phyloP scores from a whole-genome alignment of 768 basidiomycete species.

The Hypsizygus marmoreus region DNA sequence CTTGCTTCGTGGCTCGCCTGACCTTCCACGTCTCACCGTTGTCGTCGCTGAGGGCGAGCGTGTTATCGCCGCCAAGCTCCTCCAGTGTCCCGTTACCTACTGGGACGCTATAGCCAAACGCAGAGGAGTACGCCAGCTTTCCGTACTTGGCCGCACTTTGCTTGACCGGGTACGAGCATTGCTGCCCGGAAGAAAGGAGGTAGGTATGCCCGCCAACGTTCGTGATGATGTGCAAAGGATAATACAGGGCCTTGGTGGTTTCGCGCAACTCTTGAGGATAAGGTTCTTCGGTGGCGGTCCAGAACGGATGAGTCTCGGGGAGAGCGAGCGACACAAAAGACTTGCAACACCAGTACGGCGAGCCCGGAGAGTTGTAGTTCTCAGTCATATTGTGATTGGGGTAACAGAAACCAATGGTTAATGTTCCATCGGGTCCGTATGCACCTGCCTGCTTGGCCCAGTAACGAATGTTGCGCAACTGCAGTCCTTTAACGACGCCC shows the following conservation, averaged over 20 bases:
- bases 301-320: slow-evolving; percentile 70
- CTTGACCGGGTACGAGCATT: slow-evolving; percentile 78
- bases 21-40: slow-evolving; percentile 74
- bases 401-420: slow-evolving; percentile 72
- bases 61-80: slow-evolving; percentile 70
- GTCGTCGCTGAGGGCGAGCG: slow-evolving; percentile 71
- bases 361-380: slow-evolving; percentile 79
- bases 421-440: slow-evolving; percentile 61
- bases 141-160: slow-evolving; percentile 81
- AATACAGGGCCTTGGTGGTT: slow-evolving; percentile 51
- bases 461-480: slow-evolving; percentile 71
- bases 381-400: slow-evolving; percentile 77
- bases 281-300: slow-evolving; percentile 65
- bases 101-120: slow-evolving; percentile 77
- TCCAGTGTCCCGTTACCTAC: slow-evolving; percentile 68
- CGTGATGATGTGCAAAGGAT: slow-evolving; percentile 70
- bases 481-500: slow-evolving; percentile 75
- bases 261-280: slow-evolving; percentile 53
- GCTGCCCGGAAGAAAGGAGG: slow-evolving; percentile 76
- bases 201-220: slow-evolving; percentile 67
- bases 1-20: slow-evolving; percentile 62
- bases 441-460: slow-evolving; percentile 69
- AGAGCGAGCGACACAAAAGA: slow-evolving; percentile 69
- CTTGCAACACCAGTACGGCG: slow-evolving; percentile 83
- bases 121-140: slow-evolving; percentile 75